Evolutionary conservation across 768 basidiomycete genomes (phyloP), one percentile per base, ranked within the genome.

Genomic region (Piloderma croceum): DNA sequence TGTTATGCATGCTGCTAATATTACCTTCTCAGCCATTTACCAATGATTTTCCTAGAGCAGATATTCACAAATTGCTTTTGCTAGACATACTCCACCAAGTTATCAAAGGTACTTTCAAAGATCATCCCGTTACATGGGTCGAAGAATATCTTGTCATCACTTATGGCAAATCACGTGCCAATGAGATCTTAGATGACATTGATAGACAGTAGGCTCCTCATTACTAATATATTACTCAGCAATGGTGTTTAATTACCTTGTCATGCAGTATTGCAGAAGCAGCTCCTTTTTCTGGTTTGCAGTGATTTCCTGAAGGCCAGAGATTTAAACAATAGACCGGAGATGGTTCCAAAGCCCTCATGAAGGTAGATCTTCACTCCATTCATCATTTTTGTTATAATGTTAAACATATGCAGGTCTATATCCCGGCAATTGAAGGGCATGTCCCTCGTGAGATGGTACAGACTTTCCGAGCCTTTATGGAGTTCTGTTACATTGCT

Each of bases 81-180:
- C 62, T 63, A 2, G 62, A 67, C 44, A 47, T 67, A 2, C 53
- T 67, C 2, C 65, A 70, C 42, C 65, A 69, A 45, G 19, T 70
- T 3, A 65, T 69, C 50, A n/a, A n/a, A n/a, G n/a, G n/a, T n/a
- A n/a, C n/a, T n/a, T n/a, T n/a, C n/a, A n/a, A n/a, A n/a, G n/a
- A 69, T 35, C 67, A 68, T 40, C 46, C 68, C 6, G 65, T 69
- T 1, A 37, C 38, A 9, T 69, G 67, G 68, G 53, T 62, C 0
- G 36, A 40, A 1, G 45, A 59, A 6, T 69, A 66, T 39, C 38
- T 72, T 2, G 9, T 34, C 1, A 2, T 39, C 1, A 27, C 22
- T 1, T 40, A 63, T 44, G 41, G 46, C 0, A 40, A 51, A n/a
- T 35, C 40, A 6, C n/a, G 33, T 6, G 62, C 53, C 1, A 40